A percentile compares a stretch with the other conserved stretches of the same genome.
phyloP scores from a whole-genome alignment of 305 asterid species.

The Ajuga reptans region DNA sequence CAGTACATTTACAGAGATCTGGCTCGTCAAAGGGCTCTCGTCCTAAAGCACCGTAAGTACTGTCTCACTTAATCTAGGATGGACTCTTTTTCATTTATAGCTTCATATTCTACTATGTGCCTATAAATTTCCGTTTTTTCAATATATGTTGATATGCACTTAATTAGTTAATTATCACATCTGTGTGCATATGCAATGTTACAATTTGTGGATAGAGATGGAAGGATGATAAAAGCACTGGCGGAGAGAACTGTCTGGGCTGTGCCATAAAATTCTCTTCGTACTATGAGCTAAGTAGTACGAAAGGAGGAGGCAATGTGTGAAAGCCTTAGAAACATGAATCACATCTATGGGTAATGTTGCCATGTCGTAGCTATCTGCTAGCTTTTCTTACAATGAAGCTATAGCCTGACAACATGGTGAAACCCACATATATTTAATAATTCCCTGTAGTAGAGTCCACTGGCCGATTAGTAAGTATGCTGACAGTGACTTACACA shows the following conservation, averaged over 20 bases:
- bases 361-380: not conserved
- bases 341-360: not conserved
- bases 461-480: not conserved
- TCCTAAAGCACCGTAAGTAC: conserved; percentile 54
- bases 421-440: not conserved
- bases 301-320: not conserved
- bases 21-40: conserved; percentile 42
- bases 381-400: not conserved
- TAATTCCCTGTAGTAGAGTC: not conserved
- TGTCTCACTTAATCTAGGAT: conserved; percentile 14
- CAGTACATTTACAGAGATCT: conserved; percentile 52
- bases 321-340: not conserved
- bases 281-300: not conserved
- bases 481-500: not conserved
- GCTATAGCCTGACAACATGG: not conserved
- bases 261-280: not conserved
- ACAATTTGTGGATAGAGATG: not conserved
- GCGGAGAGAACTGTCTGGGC: not conserved
- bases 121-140: not conserved
- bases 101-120: conserved; percentile 1
- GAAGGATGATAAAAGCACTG: conserved; percentile 3
- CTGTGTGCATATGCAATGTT: not conserved
- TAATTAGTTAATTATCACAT: not conserved
- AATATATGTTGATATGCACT: not conserved
- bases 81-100: conserved; percentile 2